Evolutionary conservation across 495 filamentous ascomycete genomes (phyloP), one percentile per base, ranked within the genome.

Genomic region (Aspergillus nanangensis): DNA sequence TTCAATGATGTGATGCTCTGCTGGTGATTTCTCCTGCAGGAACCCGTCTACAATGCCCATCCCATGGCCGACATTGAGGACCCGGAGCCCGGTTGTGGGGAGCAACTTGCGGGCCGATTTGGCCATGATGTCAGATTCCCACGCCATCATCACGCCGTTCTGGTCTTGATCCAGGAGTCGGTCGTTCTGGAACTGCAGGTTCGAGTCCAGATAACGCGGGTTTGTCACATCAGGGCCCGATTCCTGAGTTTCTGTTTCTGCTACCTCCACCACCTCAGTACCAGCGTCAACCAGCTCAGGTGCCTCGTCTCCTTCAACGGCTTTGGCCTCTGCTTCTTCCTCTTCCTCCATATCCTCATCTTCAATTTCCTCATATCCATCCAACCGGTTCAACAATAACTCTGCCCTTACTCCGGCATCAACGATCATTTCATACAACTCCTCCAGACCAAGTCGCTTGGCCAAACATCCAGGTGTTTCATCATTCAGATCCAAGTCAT

Each of bases 121-220:
- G 44, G 77, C 75, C 93, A 98, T 98, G 44, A 97, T 90, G 25
- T 82, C 78, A 0, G 83, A 83, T 66, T 98, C 93, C 93, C 93
- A 98, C 21, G 84, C 75, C 93, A 98, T 88, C 93, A 98, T 98
- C 1, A 98, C 89, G 21, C 90, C 89, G 59, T 98, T 98, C 5
- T 77, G 74, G 38, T 83, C 80, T 3, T 73, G 72, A 52, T 98
- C 93, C 1, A 96, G 76, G 8, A 98, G 77, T 23, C 87, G 82
- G 45, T 85, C 81, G 20, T 77, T 72, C 18, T 74, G 69, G 71
- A 94, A 95, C 10, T 78, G 87, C 3, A 97, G 78, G 8, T 72
- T 69, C 0, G 86, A 87, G n/a, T 79, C 68, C 2, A 98, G 81
- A 61, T 95, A 98, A 17, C 78, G 76, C 29, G 78, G 70, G 54